These are phyloP conservation scores for Zygotorulaspora danielsina DNA, from an alignment of 805 yeast species.

Conservation along the genomic window DNA sequence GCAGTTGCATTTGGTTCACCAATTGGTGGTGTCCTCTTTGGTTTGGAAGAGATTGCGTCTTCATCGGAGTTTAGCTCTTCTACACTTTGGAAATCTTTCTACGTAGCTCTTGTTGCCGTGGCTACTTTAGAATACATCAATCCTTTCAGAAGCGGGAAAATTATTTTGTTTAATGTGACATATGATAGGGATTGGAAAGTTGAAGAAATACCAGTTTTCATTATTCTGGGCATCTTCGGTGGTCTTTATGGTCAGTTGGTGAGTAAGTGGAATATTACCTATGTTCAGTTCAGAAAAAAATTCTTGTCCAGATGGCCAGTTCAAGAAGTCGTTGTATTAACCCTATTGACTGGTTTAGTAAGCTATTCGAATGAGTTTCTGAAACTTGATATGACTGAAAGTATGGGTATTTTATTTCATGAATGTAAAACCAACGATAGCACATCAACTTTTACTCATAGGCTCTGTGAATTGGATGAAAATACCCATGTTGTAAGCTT, in stretches of 20 bases:
- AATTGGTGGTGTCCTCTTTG: conserved; percentile 91
- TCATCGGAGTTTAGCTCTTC: conserved; percentile 66
- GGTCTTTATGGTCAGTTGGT: conserved; percentile 84
- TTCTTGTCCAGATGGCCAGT: conserved; percentile 47
- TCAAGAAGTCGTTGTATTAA: conserved; percentile 65
- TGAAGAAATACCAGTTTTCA: conserved; percentile 76
- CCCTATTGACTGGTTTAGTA: conserved; percentile 65
- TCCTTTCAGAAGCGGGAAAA: conserved; percentile 92
- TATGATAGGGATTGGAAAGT: conserved; percentile 85
- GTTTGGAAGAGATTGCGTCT: conserved; percentile 78
- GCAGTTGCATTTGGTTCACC: conserved; percentile 98
- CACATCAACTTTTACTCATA: conserved; percentile 38
- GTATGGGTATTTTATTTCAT: conserved; percentile 84
- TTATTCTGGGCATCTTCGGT: conserved; percentile 81
- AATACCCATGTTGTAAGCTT: conserved; percentile 27
- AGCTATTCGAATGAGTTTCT: conserved; percentile 83
- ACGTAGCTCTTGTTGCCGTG: conserved; percentile 85
- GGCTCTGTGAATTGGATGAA: conserved; percentile 39
- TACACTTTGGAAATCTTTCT: conserved; percentile 87
- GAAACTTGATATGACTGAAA: conserved; percentile 87
- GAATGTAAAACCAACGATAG: conserved; percentile 55
- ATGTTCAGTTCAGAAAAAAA: conserved; percentile 70
- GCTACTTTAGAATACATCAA: conserved; percentile 73
- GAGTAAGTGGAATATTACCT: conserved; percentile 67
- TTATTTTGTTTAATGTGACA: conserved; percentile 87